These are phyloP conservation scores for Rostrohypoxylon terebratum DNA, from an alignment of 495 filamentous ascomycete species.

Conservation along the genomic window DNA sequence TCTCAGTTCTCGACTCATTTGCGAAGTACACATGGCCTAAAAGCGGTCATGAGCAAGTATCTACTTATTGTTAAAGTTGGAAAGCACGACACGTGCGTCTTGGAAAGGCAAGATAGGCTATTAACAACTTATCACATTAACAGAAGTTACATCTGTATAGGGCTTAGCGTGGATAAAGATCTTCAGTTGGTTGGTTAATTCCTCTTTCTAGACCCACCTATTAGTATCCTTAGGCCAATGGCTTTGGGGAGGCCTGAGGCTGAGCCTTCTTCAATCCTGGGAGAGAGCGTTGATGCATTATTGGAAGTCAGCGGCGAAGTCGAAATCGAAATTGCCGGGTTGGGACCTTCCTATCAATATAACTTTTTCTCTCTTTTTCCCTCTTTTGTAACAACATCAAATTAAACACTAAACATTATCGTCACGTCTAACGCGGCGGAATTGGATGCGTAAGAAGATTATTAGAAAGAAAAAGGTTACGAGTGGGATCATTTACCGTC, in stretches of 20 bases:
- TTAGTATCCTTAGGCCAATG: slow-evolving; percentile 15
- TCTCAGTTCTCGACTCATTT: too few relatives aligned
- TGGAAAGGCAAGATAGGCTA: background rate
- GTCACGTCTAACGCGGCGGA: slow-evolving; percentile 5
- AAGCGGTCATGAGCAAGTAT: slow-evolving; percentile 14
- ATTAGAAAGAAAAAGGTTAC: background rate
- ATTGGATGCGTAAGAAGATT: slow-evolving; percentile 10
- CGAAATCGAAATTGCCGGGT: slow-evolving; percentile 10
- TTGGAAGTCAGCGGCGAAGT: slow-evolving; percentile 34
- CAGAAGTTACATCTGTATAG: slow-evolving; percentile 33
- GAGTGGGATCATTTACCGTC: slow-evolving; percentile 31
- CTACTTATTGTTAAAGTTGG: slow-evolving; percentile 19
- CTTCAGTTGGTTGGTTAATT: slow-evolving; percentile 17
- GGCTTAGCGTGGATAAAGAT: slow-evolving; percentile 32
- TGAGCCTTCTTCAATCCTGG: slow-evolving; percentile 34
- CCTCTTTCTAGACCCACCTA: slow-evolving; percentile 6
- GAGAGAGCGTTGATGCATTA: slow-evolving; percentile 1
- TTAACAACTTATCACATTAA: slow-evolving; percentile 13
- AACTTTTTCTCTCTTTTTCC: background rate
- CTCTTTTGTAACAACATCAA: slow-evolving; percentile 4
- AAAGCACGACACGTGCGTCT: background rate
- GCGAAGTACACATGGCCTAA: too few relatives aligned
- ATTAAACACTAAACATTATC: slow-evolving; percentile 11
- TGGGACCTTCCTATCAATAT: slow-evolving; percentile 23
- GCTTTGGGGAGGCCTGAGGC: slow-evolving; percentile 31